Evolutionary conservation across 208 protist genomes (phyloP).

Genomic region (Phytomonas francai): DNA sequence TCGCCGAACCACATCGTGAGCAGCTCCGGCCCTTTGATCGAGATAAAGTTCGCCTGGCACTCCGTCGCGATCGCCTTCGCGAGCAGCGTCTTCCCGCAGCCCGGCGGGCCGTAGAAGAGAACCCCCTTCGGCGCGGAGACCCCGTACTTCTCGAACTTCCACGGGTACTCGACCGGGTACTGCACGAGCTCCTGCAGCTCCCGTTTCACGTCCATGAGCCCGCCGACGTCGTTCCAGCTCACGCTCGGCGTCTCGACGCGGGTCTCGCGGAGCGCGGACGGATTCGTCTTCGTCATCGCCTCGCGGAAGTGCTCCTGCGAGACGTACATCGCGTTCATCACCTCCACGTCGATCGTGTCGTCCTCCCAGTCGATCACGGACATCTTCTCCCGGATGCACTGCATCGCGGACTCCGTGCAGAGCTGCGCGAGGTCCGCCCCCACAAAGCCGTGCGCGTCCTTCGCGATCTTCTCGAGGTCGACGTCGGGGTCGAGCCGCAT

Average conservation of each 20-base stretch:
- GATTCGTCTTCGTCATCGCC: slow-evolving; percentile 95
- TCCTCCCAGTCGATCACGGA: slow-evolving; percentile 99
- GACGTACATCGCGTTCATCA: slow-evolving; percentile 97
- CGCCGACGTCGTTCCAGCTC: slow-evolving; percentile 99
- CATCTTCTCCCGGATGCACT: slow-evolving; percentile 99
- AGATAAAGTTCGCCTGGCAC: slow-evolving; percentile 99
- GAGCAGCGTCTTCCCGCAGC: slow-evolving; percentile 98
- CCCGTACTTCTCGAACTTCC: slow-evolving; percentile 99
- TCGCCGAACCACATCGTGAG: slow-evolving; percentile 99
- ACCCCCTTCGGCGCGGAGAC: slow-evolving; percentile 98
- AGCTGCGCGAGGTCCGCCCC: slow-evolving; percentile 99
- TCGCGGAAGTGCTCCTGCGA: slow-evolving; percentile 98
- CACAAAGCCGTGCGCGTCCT: slow-evolving; percentile 98
- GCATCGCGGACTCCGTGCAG: slow-evolving; percentile 99
- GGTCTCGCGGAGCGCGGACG: slow-evolving; percentile 99
- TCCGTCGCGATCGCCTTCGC: slow-evolving; percentile 98
- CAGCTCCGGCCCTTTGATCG: slow-evolving; percentile 99
- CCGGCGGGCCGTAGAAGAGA: slow-evolving; percentile 98
- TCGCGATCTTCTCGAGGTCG: slow-evolving; percentile 96
- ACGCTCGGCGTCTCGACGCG: slow-evolving; percentile 99
- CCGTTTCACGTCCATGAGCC: slow-evolving; percentile 96
- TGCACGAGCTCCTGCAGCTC: slow-evolving; percentile 99
- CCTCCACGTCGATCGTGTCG: slow-evolving; percentile 98
- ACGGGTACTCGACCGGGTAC: slow-evolving; percentile 99
- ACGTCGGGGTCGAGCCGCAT: slow-evolving; percentile 99